A percentile compares a stretch with the other conserved stretches of the same genome.
phyloP scores from a whole-genome alignment of 257 asterid species.

The Fraxinus quadrangulata region DNA sequence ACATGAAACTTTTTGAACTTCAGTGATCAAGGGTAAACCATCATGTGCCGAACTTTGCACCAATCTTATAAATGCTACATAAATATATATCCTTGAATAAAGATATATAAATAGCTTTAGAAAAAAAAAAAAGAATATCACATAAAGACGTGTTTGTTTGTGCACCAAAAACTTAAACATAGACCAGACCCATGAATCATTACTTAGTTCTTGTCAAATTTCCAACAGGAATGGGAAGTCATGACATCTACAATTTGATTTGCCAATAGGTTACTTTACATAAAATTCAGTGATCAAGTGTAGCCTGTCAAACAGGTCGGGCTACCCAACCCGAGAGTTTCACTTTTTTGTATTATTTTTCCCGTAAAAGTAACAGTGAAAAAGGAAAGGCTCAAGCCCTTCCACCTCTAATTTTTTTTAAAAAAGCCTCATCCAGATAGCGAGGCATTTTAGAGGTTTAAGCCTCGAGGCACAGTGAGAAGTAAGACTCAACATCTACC shows the following conservation, averaged over 20 bases:
- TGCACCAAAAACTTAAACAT: not conserved
- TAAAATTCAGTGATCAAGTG: not conserved
- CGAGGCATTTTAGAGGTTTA: not conserved
- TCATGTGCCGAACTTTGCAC: not conserved
- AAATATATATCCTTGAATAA: not conserved
- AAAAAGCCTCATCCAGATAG: not conserved
- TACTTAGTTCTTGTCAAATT: not conserved
- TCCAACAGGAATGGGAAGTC: not conserved
- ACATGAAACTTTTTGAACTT: not conserved
- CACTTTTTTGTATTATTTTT: too few species aligned
- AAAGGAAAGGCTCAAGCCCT: not conserved
- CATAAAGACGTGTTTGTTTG: not conserved
- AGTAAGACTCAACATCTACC: not conserved
- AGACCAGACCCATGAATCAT: not conserved
- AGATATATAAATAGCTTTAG: slow-evolving; percentile 13
- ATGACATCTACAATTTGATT: not conserved
- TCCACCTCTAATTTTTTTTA: not conserved
- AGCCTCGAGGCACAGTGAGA: not conserved
- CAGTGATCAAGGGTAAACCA: not conserved
- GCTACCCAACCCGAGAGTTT: not conserved
- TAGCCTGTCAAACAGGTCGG: not conserved
- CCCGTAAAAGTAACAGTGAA: not conserved
- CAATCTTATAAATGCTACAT: not conserved
- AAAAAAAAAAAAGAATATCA: not conserved
- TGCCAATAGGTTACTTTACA: not conserved